Evolutionary conservation across 202 grass and related monocot genomes (phyloP), one percentile per base, ranked within the genome.

Genomic region (Schoenoplectus tabernaemontani): DNA sequence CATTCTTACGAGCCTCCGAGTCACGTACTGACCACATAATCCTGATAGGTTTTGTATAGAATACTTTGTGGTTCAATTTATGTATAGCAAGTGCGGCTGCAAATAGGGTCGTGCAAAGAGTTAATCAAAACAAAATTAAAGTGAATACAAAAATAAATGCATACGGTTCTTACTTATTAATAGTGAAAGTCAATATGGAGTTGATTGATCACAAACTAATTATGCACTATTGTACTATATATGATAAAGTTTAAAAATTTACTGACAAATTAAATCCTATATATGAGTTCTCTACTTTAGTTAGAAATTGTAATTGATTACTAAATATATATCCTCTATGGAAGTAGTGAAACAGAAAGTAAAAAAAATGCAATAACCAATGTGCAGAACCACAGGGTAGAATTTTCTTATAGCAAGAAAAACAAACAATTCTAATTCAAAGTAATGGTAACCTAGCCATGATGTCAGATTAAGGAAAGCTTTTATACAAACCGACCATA

Each of bases 1-100:
- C 96, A 72, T 82, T 98, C 56, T 61, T 89, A 71, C 91, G 86
- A 0, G 88, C 86, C 82, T 92, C 81, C 20, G 88, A 83, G 78
- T 98, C 85, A 23, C 95, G 77, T 2, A 76, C 80, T 0, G 87
- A 94, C 89, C 88, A 95, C 95, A 98, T 95, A 24, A 98, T 81
- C 84, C 95, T 84, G 30, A 95, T 98, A 1, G 89, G 81, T 48
- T 92, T 92, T 20, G 85, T 85, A 59, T 84, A 80, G 24, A 98
- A 39, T 17, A 84, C 36, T 34, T 60, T 95, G 59, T 98, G 84
- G 38, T 98, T 98, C 24, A 98, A 23, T 74, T 79, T 95, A 41
- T 92, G 68, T 7, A 95, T 74, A 66, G 96, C 96, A 70, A 59
- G 13, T 64, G 59, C 41, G 53, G 89, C 91, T 98, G 79, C 38